Conservation (phyloP, 768 basidiomycete species). For the Tylopilus felleus region DNA sequence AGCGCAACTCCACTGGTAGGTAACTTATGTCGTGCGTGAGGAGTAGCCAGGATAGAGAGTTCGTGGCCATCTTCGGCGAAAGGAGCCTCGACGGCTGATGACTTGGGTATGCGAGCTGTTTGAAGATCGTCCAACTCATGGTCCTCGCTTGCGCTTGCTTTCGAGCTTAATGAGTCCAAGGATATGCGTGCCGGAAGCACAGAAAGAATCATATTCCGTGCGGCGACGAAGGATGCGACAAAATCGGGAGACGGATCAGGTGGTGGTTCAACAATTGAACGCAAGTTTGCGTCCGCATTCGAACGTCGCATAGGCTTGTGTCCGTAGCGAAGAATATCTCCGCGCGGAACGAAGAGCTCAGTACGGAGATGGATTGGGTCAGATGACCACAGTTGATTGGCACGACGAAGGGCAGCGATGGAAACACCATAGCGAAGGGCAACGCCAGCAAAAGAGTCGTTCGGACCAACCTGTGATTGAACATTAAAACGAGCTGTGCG, state of each 20-base stretch:
- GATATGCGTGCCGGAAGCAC: slow-evolving; percentile 28
- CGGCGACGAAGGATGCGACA: slow-evolving; percentile 16
- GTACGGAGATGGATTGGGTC: slow-evolving; percentile 89
- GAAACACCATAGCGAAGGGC: slow-evolving; percentile 87
- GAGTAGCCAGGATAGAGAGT: slow-evolving; percentile 11
- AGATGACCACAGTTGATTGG: slow-evolving; percentile 91
- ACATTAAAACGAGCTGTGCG: not conserved
- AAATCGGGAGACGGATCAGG: slow-evolving; percentile 5
- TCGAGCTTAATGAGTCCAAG: slow-evolving; percentile 30
- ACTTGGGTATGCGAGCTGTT: not conserved
- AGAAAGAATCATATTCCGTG: slow-evolving; percentile 23
- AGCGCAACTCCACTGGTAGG: not conserved
- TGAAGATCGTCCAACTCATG: slow-evolving; percentile 26
- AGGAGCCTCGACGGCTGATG: not conserved
- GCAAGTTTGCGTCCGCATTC: not conserved
- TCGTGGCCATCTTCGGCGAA: slow-evolving; percentile 11
- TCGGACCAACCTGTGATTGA: slow-evolving; percentile 53
- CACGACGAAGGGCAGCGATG: slow-evolving; percentile 75
- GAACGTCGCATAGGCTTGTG: not conserved
- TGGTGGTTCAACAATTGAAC: not conserved
- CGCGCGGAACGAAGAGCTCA: slow-evolving; percentile 69
- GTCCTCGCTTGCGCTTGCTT: slow-evolving; percentile 25
- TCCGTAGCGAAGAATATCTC: slow-evolving; percentile 6
- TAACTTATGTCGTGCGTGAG: not conserved
- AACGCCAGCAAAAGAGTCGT: slow-evolving; percentile 83